A percentile compares a stretch with the other conserved stretches of the same genome.
Conservation (phyloP, 306 rosid genomes). For the Vigna hirtella region DNA sequence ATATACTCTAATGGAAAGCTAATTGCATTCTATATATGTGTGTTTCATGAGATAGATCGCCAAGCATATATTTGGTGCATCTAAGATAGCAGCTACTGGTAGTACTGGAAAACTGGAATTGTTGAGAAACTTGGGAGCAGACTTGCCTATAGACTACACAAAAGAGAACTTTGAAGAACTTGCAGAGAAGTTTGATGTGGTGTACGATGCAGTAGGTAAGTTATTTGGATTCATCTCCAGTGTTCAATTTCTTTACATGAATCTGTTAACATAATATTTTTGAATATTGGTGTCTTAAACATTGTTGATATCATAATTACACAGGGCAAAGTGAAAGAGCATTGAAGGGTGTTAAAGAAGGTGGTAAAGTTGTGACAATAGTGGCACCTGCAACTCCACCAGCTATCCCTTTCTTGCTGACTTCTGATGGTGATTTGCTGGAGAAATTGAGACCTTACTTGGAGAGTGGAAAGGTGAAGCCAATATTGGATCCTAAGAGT, state of each 20-base stretch:
- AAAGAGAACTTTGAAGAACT: conserved; percentile 65
- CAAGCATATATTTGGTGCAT: conserved; percentile 59
- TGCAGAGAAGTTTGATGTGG: conserved; percentile 72
- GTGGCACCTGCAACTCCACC: neutral
- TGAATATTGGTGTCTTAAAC: too few relatives aligned
- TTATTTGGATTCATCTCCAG: too few relatives aligned
- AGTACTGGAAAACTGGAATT: conserved; percentile 62
- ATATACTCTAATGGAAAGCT: too few relatives aligned
- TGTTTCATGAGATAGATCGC: neutral
- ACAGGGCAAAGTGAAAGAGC: conserved; percentile 57
- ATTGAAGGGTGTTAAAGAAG: conserved; percentile 63
- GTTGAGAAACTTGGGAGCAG: conserved; percentile 66
- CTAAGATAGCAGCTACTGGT: conserved; percentile 71
- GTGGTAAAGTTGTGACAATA: conserved; percentile 62
- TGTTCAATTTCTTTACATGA: too few relatives aligned
- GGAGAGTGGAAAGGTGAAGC: conserved; percentile 74
- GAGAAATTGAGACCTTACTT: conserved; percentile 62
- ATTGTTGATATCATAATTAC: too few relatives aligned
- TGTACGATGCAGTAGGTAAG: conserved; percentile 51
- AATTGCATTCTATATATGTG: too few relatives aligned
- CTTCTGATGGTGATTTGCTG: conserved; percentile 49
- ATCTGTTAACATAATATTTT: too few relatives aligned
- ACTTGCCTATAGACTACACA: conserved; percentile 68
- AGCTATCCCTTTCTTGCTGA: conserved; percentile 5
- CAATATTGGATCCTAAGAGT: conserved; percentile 70